phyloP scores from a whole-genome alignment of 495 filamentous ascomycete genomes.

The Monascus purpureus region DNA sequence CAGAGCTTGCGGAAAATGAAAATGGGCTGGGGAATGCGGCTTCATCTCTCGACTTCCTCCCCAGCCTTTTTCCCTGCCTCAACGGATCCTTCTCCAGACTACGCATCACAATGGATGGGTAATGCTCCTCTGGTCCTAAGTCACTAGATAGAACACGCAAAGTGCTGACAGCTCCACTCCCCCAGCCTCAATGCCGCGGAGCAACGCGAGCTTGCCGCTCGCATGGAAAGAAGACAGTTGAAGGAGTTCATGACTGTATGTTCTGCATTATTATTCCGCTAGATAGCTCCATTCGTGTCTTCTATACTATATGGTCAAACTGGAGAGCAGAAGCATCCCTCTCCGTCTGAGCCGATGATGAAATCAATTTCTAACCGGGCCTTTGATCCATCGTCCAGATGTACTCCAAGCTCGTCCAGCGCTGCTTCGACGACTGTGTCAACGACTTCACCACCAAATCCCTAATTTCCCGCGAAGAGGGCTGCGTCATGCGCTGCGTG shows the following conservation, averaged over 20 bases:
- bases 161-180: slow-evolving; percentile 1
- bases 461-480: slow-evolving; percentile 68
- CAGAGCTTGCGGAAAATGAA: neutral
- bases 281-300: neutral
- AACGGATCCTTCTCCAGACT: no score
- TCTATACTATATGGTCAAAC: neutral
- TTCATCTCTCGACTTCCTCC: no score
- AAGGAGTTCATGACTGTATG: slow-evolving; percentile 95
- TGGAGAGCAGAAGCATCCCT: no score
- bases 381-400: slow-evolving; percentile 40
- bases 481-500: slow-evolving; percentile 84
- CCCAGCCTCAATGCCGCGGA: slow-evolving; percentile 58
- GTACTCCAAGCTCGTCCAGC: slow-evolving; percentile 89
- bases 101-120: slow-evolving; percentile 37
- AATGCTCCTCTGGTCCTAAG: slow-evolving; percentile 6
- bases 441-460: slow-evolving; percentile 98
- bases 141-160: no score
- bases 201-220: slow-evolving; percentile 77
- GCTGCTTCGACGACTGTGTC: slow-evolving; percentile 94
- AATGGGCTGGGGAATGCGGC: no score
- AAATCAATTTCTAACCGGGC: no score
- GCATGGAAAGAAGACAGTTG: slow-evolving; percentile 94
- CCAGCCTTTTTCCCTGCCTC: no score
- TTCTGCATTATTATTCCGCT: slow-evolving; percentile 6
- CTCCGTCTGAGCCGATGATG: no score